Evolutionary conservation across 208 protist species (phyloP).

Genomic region (Acanthamoeba royreba): DNA sequence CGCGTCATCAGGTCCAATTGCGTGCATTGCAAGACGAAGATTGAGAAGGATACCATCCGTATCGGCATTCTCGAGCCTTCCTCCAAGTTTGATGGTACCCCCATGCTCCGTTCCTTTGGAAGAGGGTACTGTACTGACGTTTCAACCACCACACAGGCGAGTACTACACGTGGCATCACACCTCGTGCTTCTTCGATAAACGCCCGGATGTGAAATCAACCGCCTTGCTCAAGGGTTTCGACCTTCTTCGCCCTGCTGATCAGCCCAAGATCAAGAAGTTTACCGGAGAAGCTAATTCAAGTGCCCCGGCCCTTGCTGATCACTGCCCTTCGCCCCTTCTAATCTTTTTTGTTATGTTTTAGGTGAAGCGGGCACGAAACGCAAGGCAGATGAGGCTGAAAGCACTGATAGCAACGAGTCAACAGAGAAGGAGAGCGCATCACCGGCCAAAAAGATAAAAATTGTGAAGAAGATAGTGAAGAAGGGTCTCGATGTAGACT

Average conservation of each 20-base stretch:
- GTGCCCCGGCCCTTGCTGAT: background rate
- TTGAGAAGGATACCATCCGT: no score
- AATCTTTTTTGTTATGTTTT: background rate
- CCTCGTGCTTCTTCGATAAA: background rate
- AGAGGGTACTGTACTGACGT: no score
- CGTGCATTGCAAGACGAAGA: no score
- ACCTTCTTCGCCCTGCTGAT: background rate
- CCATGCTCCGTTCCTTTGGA: no score
- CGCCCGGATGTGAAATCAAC: background rate
- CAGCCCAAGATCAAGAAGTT: conserved; percentile 31
- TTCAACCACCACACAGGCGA: no score
- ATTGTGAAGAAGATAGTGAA: background rate
- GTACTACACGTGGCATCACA: no score
- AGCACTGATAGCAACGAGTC: background rate
- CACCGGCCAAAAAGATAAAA: background rate
- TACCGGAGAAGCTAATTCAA: background rate
- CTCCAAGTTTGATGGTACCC: no score
- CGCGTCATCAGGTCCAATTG: no score
- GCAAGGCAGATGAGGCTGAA: background rate
- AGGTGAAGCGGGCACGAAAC: background rate
- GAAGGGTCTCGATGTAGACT: background rate
- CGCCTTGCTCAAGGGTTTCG: background rate
- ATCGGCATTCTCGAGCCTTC: no score
- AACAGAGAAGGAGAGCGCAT: background rate
- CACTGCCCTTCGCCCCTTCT: background rate